Base-by-base conservation (phyloP, 208 protist genomes). In the Trypanosoma theileri region DNA sequence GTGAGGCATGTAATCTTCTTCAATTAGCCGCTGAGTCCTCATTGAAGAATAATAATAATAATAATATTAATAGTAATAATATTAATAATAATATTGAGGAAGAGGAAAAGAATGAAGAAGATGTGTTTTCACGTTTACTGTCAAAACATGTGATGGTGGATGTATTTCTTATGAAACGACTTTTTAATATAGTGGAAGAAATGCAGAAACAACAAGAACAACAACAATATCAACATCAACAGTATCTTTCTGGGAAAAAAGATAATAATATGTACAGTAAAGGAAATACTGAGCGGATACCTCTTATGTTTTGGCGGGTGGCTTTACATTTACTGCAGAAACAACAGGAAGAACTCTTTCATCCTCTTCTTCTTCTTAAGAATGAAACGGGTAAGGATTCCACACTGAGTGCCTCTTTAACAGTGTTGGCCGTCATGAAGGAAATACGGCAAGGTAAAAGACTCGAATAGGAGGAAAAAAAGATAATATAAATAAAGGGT, bases 121-220 rank as follows among this genome's bases (percentile, higher is more conserved):
- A 59, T 40, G 35, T 66, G 0, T 55, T 35, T 14, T 53, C 24
- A 28, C 31, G 26, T 28, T 24, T 76, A 24, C 22, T 70, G 22
- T 22, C 55, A 9, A 19, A 58, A n/a, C 58, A 76, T 48, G 64
- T 76, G n/a, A 48, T 70, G 44, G 45, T 70, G 0, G 71, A 76
- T 65, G 26, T 50, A 41, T 76, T 76, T 76, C 31, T 70, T 16
- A 13, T 76, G 40, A 51, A 51, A 19, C 26, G 28, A 14, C 48
- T 76, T 24, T 46, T 71, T 28, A 40, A 65, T n/a, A 19, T 45
- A 1, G 22, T 59, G 21, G 46, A 66, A 10, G 52, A 24, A 19
- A 31, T 22, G 0, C 42, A 16, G 3, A 17, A 46, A 48, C 19
- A 42, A 40, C 24, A 41, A 31, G 24, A 74, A 48, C 19, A 55